Conservation (phyloP, 2,329 filamentous ascomycete genomes). For the Tolypocladium amazonense region DNA sequence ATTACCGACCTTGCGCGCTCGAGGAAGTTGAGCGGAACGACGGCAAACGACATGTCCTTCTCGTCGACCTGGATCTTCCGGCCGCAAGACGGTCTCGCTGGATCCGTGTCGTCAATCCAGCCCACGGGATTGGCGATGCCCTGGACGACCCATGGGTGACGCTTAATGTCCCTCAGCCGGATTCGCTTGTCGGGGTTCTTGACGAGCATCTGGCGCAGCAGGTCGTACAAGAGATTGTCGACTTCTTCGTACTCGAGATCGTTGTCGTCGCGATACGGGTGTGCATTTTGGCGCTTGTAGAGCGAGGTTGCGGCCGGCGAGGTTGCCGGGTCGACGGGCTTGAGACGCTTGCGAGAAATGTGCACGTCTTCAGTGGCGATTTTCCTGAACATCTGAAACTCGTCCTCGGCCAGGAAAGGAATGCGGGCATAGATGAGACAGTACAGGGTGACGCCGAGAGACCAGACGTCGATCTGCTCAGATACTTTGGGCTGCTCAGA, state of each 20-base stretch:
- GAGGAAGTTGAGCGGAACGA: conserved; percentile 79
- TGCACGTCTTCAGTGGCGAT: conserved; percentile 91
- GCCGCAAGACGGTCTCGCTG: conserved; percentile 64
- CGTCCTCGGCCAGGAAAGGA: conserved; percentile 84
- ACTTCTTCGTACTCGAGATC: conserved; percentile 80
- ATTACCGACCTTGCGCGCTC: conserved; percentile 75
- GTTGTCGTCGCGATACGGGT: conserved; percentile 64
- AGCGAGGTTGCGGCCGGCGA: conserved; percentile 43
- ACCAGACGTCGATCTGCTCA: conserved; percentile 95
- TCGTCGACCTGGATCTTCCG: conserved; percentile 88
- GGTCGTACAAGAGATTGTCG: conserved; percentile 67
- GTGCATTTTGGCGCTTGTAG: conserved; percentile 46
- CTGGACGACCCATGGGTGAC: conserved; percentile 80
- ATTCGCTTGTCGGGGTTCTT: conserved; percentile 89
- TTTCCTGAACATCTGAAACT: conserved; percentile 82
- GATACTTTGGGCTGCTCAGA: conserved; percentile 70
- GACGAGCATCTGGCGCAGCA: conserved; percentile 67
- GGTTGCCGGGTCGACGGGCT: conserved; percentile 55
- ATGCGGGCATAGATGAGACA: conserved; percentile 90
- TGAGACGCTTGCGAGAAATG: conserved; percentile 73
- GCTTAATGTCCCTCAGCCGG: conserved; percentile 82
- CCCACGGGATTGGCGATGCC: conserved; percentile 62
- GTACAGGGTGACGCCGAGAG: conserved; percentile 89
- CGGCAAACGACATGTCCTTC: conserved; percentile 78
- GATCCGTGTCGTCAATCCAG: conserved; percentile 95